Percentiles rank a stretch among this genome's conserved stretches.
These are phyloP conservation scores for Tuber aestivum DNA, from an alignment of 495 filamentous ascomycete genomes.

Conservation along the genomic window DNA sequence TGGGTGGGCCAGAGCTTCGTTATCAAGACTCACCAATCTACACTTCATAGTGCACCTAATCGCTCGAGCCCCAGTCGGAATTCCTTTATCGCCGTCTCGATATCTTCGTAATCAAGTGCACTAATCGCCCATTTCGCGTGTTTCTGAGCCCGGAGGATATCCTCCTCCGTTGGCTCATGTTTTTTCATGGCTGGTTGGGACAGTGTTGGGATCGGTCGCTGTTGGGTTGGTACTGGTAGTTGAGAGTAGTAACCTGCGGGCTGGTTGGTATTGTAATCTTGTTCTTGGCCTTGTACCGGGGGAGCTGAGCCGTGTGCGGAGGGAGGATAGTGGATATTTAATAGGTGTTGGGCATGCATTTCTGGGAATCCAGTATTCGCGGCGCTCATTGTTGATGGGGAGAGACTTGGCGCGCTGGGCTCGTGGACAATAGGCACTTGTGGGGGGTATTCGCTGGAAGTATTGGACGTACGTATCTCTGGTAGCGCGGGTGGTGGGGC, in stretches of 20 bases:
- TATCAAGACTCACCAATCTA: not conserved
- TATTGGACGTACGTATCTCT: slow-evolving; percentile 39
- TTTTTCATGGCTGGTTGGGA: slow-evolving; percentile 17
- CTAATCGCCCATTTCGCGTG: slow-evolving; percentile 97
- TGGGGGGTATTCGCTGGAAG: slow-evolving; percentile 51
- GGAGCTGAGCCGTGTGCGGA: slow-evolving; percentile 14
- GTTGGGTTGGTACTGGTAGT: slow-evolving; percentile 33
- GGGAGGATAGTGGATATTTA: slow-evolving; percentile 15
- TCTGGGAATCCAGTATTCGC: slow-evolving; percentile 15
- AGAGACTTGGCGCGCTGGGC: slow-evolving; percentile 23
- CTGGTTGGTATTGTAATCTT: slow-evolving; percentile 33
- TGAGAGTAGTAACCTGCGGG: slow-evolving; percentile 14
- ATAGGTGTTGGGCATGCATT: slow-evolving; percentile 11
- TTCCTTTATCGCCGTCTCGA: slow-evolving; percentile 82
- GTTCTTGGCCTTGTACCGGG: slow-evolving; percentile 23
- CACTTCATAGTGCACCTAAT: slow-evolving; percentile 49
- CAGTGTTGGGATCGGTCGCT: slow-evolving; percentile 28
- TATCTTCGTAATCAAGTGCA: slow-evolving; percentile 92
- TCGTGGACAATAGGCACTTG: slow-evolving; percentile 42
- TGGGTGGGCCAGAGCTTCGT: not conserved
- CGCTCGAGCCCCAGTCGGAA: slow-evolving; percentile 63
- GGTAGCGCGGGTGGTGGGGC: slow-evolving; percentile 49
- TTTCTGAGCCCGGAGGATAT: slow-evolving; percentile 80
- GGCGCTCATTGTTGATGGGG: slow-evolving; percentile 19
- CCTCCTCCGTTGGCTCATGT: slow-evolving; percentile 52